Percentiles rank a stretch among this genome's conserved stretches.
Evolutionary conservation across 2,329 filamentous ascomycete genomes (phyloP).

Genomic region (Penicillium sp.): DNA sequence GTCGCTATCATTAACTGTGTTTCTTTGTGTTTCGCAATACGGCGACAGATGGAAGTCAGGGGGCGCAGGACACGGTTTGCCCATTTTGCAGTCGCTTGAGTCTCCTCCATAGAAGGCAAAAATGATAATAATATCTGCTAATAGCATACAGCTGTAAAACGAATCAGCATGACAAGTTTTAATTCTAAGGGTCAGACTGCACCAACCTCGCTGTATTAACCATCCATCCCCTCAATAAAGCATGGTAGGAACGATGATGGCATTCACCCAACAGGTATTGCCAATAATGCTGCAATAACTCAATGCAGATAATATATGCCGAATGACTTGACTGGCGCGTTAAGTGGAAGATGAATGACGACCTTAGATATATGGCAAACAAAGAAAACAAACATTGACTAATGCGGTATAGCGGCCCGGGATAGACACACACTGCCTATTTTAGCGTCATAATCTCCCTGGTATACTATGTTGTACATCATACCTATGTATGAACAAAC

Average conservation of each 20-base stretch:
- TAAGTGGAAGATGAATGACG: constrained; percentile 5
- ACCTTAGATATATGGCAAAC: constrained; percentile 8
- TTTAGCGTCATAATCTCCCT: background rate
- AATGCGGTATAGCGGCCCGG: constrained; percentile 22
- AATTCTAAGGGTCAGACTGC: constrained; percentile 2
- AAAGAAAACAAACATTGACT: constrained; percentile 31
- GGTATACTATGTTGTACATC: background rate
- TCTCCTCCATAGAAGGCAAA: constrained; percentile 34
- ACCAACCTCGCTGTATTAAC: constrained; percentile 7
- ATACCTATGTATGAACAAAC: background rate
- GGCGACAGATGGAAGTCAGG: constrained; percentile 41
- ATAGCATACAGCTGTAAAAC: constrained; percentile 5
- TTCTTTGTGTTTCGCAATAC: constrained; percentile 43
- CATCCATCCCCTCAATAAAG: constrained; percentile 7
- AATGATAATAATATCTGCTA: constrained; percentile 7
- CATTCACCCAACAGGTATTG: constrained; percentile 4
- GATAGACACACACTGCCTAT: constrained; percentile 1
- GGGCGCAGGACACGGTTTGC: constrained; percentile 46
- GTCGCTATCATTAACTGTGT: constrained; percentile 29
- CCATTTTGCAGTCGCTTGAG: constrained; percentile 44
- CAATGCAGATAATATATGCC: constrained; percentile 7
- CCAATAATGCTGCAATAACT: constrained; percentile 1
- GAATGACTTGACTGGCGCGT: constrained; percentile 8
- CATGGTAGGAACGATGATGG: constrained; percentile 16
- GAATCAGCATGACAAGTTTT: constrained; percentile 1